phyloP scores from a whole-genome alignment of 2,329 filamentous ascomycete genomes.

The Penicillium hesseltinei region DNA sequence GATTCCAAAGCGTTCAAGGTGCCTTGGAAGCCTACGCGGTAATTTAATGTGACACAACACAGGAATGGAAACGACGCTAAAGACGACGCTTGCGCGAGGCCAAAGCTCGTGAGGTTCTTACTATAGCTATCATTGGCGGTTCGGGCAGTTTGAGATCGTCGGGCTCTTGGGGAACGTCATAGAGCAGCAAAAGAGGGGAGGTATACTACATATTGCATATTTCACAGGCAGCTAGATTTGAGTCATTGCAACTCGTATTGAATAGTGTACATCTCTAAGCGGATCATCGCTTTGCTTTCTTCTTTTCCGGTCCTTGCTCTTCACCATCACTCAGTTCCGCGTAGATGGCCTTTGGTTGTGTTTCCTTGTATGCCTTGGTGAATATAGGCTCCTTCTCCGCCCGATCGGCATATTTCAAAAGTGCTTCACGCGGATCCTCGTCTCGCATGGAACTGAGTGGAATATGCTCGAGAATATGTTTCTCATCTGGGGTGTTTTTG shows the following conservation, averaged over 20 bases:
- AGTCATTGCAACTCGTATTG: not conserved
- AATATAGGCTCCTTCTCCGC: constrained; percentile 92
- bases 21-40: not conserved
- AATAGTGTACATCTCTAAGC: not conserved
- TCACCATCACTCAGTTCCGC: constrained; percentile 83
- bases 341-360: constrained; percentile 89
- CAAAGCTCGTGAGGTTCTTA: constrained; percentile 13
- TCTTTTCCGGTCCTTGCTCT: constrained; percentile 66
- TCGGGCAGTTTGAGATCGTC: constrained; percentile 11
- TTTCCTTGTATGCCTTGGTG: constrained; percentile 88
- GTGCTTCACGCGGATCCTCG: constrained; percentile 89
- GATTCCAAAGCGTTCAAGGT: not conserved
- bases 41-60: not conserved
- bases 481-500: constrained; percentile 84
- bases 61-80: constrained; percentile 3
- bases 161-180: constrained; percentile 19
- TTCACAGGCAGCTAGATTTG: not conserved
- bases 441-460: constrained; percentile 90
- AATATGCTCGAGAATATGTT: constrained; percentile 83
- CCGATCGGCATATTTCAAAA: constrained; percentile 92
- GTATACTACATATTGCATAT: not conserved
- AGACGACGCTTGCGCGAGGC: constrained; percentile 5
- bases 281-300: constrained; percentile 44
- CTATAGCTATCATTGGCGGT: constrained; percentile 12
- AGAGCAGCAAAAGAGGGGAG: constrained; percentile 13